Evolutionary conservation across 176 grass and related monocot species (phyloP), one percentile per base, ranked within the genome.

Genomic region (Poa pratensis): DNA sequence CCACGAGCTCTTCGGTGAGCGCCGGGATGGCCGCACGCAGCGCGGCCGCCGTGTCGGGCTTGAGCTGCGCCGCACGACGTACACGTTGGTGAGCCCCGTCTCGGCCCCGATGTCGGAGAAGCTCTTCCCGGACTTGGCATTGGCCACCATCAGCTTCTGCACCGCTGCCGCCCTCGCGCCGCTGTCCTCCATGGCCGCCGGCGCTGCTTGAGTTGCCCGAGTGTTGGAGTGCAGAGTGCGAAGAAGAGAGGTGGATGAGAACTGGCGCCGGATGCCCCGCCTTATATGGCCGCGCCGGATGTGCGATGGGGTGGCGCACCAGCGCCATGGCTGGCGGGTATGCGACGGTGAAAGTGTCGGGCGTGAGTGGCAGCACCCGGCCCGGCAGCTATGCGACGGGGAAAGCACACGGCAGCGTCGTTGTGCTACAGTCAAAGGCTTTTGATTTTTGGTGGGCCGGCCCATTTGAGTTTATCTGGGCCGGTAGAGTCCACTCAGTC

Each of bases 71-170:
- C 89, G 93, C 42, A 86, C 91, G 19, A 95, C 93, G 75, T 98
- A 98, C 73, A 95, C 96, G 76, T 98, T 98, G 73, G 93, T 94
- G 68, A 98, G 93, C 26, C 93, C 91, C 62, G 91, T 94, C 93
- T 95, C 87, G 53, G 83, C 87, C 16, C 89, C 91, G 32, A 95
- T 91, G 48, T 87, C 80, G 16, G 89, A 83, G 91, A 89, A 95
- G 83, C 68, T 92, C 96, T 92, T 98, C 50, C 88, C 80, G 49
- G 87, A 90, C 80, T 46, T 63, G n/a, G 51, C 91, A 73, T 95
- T 98, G 2, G 83, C 96, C 26, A 28, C 80, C 77, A 91, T 86
- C 53, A 98, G 78, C 57, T 78, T 57, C 59, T 69, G 49, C 66
- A 94, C 87, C 76, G 61, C 78, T 26, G 68, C 71, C 11, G 43